Evolutionary conservation across 163 green algal genomes (phyloP), one percentile per base, ranked within the genome.

Genomic region (Chlorella variabilis): DNA sequence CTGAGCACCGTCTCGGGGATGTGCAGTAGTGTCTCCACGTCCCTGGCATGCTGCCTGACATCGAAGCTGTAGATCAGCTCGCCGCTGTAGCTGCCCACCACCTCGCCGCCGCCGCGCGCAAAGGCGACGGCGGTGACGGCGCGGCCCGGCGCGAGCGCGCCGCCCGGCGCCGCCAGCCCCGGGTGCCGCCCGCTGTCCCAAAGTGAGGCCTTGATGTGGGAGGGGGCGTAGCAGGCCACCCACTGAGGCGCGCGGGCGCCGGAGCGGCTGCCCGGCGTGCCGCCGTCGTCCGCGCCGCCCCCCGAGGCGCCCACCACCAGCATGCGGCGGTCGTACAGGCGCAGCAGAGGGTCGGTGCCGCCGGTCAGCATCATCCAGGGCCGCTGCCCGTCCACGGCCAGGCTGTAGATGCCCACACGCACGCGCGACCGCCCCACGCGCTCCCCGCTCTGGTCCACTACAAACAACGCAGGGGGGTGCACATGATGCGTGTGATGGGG

Each of bases 251-350:
- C 51, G 17, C 34, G 39, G 34, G 58, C 9, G 68, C 42, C 45
- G 11, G 45, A 54, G 45, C 11, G 5, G 1, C 34, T 9, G 21
- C 13, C 15, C 36, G 8, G 27, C 4, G n/a, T 38, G 7, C 4
- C 67, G 4, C 18, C 27, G 65, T 54, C 48, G 15, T 31, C 29
- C 18, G 41, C 59, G 25, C 42, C 68, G 15, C 41, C 34, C 0
- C 17, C 58, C 2, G 66, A 8, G 25, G 42, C 68, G 15, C 41
- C 34, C 0, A 8, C 58, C 1, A 42, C 8, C 29, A 73, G 38
- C 73, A 86, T 82, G 74, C 82, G 82, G 36, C 51, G 66, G 67
- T 86, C 82, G 58, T 83, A 86, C 13, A 86, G 66, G 18, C 82
- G 75, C 23, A 83, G 29, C 33, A 82, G 48, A 1, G 82, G 67